A percentile compares a stretch with the other conserved stretches of the same genome.
phyloP scores from a whole-genome alignment of 495 filamentous ascomycete genomes.

The Hypoxylon trugodes region DNA sequence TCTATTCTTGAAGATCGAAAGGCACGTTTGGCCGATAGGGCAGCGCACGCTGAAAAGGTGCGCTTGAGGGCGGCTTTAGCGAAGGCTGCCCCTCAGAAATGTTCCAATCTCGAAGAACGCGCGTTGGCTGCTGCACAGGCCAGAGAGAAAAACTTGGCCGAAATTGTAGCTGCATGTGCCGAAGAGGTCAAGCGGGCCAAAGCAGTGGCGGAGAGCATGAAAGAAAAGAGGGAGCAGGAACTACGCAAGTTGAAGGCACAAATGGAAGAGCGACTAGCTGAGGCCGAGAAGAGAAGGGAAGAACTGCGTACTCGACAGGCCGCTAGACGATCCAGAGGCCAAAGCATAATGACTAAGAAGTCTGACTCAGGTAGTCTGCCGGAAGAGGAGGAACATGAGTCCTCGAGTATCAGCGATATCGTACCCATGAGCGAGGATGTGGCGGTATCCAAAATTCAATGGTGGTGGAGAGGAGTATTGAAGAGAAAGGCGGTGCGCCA shows the following conservation, averaged over 20 bases:
- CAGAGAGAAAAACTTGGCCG: constrained; percentile 88
- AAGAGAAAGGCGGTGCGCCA: constrained; percentile 68
- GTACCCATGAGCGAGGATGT: constrained; percentile 69
- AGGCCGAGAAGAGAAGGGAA: constrained; percentile 79
- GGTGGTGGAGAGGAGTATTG: constrained; percentile 73
- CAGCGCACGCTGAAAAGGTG: constrained; percentile 97
- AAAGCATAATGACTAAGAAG: constrained; percentile 66
- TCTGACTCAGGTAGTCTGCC: constrained; percentile 59
- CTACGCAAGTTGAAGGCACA: constrained; percentile 75
- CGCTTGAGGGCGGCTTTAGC: constrained; percentile 85
- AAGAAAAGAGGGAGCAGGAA: constrained; percentile 89
- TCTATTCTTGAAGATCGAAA: constrained; percentile 94
- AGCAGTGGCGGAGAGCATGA: constrained; percentile 88
- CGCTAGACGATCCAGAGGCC: constrained; percentile 66
- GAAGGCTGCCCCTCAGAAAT: constrained; percentile 74
- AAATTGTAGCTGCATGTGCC: constrained; percentile 92
- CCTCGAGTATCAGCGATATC: constrained; percentile 48
- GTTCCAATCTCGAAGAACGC: constrained; percentile 75
- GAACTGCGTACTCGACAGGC: constrained; percentile 66
- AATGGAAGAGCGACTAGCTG: constrained; percentile 88
- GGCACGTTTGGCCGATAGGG: constrained; percentile 89
- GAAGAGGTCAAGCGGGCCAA: constrained; percentile 96
- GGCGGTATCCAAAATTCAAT: constrained; percentile 78
- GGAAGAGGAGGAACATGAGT: constrained; percentile 58
- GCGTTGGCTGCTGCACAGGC: constrained; percentile 91